Evolutionary conservation across 2,329 filamentous ascomycete species (phyloP).

Genomic region (Apiospora phragmitis): DNA sequence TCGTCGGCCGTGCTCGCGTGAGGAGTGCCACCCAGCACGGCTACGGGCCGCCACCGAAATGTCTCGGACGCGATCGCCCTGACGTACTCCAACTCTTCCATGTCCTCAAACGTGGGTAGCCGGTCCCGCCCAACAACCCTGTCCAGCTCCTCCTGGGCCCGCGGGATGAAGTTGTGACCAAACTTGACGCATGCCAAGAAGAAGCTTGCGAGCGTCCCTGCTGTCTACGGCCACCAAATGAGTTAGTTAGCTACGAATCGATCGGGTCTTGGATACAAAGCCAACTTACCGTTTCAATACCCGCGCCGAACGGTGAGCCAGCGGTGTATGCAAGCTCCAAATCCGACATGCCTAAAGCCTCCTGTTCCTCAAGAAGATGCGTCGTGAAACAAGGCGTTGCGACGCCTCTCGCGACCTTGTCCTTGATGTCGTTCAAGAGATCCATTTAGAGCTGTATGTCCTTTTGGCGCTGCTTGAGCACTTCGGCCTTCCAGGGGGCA

Average conservation of each 20-base stretch:
- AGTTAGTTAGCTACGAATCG: neutral
- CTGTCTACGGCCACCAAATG: constrained; percentile 42
- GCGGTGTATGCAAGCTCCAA: constrained; percentile 45
- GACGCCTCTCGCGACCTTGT: constrained; percentile 30
- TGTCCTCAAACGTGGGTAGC: constrained; percentile 38
- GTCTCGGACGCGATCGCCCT: constrained; percentile 40
- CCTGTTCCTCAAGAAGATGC: constrained; percentile 41
- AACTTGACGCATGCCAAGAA: constrained; percentile 29
- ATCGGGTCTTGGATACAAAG: neutral
- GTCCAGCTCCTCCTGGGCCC: constrained; percentile 41
- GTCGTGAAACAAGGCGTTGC: constrained; percentile 43
- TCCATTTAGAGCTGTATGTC: constrained; percentile 38
- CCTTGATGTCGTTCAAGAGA: constrained; percentile 41
- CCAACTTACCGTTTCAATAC: constrained; percentile 41
- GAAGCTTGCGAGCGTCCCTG: constrained; percentile 39
- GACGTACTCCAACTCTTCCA: constrained; percentile 34
- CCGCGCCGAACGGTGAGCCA: constrained; percentile 46
- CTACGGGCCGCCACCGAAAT: constrained; percentile 41
- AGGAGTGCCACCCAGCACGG: constrained; percentile 42
- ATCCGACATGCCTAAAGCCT: constrained; percentile 40
- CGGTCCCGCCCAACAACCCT: constrained; percentile 37
- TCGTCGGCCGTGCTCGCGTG: constrained; percentile 46
- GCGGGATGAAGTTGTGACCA: constrained; percentile 14
- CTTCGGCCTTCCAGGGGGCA: constrained; percentile 41
- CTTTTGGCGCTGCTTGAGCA: constrained; percentile 33